A percentile compares a stretch with the other conserved stretches of the same genome.
Evolutionary conservation across 2,329 filamentous ascomycete genomes (phyloP).

Genomic region (Paraphaeosphaeria minitans): DNA sequence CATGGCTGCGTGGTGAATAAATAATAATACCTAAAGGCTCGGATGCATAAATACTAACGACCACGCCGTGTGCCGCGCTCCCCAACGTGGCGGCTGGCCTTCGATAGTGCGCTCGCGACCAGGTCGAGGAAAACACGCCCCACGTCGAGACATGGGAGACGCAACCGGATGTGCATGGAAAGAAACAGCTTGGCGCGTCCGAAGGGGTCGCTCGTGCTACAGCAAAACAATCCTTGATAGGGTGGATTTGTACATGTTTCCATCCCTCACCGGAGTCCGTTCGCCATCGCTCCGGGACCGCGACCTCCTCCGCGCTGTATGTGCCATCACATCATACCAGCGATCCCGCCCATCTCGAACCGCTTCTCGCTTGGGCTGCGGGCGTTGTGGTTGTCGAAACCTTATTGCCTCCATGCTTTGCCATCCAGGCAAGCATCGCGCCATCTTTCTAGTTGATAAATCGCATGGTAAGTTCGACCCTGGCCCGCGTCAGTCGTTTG

Average conservation of each 20-base stretch:
- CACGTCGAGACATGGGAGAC: background rate
- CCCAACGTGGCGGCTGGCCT: background rate
- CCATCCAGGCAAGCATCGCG: constrained; percentile 1
- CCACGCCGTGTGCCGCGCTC: background rate
- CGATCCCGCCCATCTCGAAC: background rate
- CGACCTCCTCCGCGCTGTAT: constrained; percentile 1
- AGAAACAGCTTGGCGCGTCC: background rate
- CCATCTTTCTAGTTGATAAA: constrained; percentile 40
- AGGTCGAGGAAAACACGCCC: background rate
- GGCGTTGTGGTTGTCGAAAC: constrained; percentile 6
- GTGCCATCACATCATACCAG: background rate
- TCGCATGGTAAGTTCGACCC: constrained; percentile 44
- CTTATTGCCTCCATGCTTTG: constrained; percentile 6
- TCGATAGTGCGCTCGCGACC: background rate
- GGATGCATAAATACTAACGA: background rate
- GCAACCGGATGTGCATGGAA: constrained; percentile 2
- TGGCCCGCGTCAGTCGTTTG: constrained; percentile 15
- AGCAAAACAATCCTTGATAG: constrained; percentile 6
- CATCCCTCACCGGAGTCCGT: constrained; percentile 8
- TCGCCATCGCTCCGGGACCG: background rate
- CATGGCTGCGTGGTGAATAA: background rate
- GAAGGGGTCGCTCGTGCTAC: constrained; percentile 3
- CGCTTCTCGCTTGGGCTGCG: constrained; percentile 1
- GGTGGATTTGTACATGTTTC: constrained; percentile 8
- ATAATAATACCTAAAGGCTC: too few relatives aligned